Base-by-base conservation (phyloP, 176 grass and related monocot species). In the Otatea glauca region DNA sequence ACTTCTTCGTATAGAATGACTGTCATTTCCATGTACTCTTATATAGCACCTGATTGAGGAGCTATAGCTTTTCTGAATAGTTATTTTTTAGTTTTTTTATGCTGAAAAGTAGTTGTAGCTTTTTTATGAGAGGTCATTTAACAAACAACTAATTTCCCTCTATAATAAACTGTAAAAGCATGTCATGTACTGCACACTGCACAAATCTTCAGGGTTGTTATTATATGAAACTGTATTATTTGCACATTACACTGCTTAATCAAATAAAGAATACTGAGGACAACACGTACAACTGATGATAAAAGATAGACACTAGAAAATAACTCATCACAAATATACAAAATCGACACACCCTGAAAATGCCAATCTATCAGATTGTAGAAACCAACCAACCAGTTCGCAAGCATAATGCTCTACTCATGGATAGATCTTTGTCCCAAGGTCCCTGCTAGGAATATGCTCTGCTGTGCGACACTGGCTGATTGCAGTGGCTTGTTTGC, bases 381-480 rank as follows among this genome's bases (percentile, higher is more conserved):
- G 13, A 81, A 81, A 43, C 24, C 64, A 37, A 55, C 14, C 65
- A 68, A 68, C 25, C 66, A 68, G 21, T 53, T 43, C 35, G n/a
- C 37, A 24, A 79, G 0, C 35, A n/a, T 51, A 34, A 42, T 81
- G 37, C 77, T 66, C 62, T 81, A 81, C 66, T 70, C 50, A 81
- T 44, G 66, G 65, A 44, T 51, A 48, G 25, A 70, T 21, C 41
- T 81, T 43, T 42, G 13, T 43, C 69, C 79, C 79, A 45, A 70
- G 27, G 50, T 4, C 66, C 66, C 37, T 21, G 37, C 35, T 58
- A 41, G 42, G n/a, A 59, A 14, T 59, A 81, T 44, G 16, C 4
- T 34, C 11, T 81, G 9, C 71, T 72, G 51, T 82, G 51, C 44
- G 48, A 20, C 12, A 81, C 7, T 53, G 32, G 18, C 25, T 71